These are phyloP conservation scores for Aspergillus ellipticus DNA, from an alignment of 495 filamentous ascomycete genomes.

Conservation along the genomic window DNA sequence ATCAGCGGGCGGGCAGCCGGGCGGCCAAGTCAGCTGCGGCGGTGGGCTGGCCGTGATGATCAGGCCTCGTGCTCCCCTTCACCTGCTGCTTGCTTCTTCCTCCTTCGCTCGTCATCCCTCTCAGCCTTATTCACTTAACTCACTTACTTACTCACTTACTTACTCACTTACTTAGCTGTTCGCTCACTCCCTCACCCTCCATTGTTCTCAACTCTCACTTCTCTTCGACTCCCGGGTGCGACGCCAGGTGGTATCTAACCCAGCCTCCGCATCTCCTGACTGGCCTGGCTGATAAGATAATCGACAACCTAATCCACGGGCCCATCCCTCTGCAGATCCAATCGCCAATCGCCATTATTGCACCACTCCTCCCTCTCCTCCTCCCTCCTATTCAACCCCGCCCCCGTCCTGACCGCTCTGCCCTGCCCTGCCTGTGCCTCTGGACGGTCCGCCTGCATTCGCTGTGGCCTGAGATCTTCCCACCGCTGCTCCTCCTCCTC, in stretches of 20 bases:
- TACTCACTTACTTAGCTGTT: too few relatives aligned
- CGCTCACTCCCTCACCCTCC: too few relatives aligned
- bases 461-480: slow-evolving; percentile 1
- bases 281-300: slow-evolving; percentile 7
- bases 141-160: too few relatives aligned
- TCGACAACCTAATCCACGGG: background rate
- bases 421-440: background rate
- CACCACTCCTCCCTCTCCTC: background rate
- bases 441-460: slow-evolving; percentile 1
- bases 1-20: background rate
- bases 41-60: background rate
- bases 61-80: background rate
- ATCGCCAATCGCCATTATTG: too few relatives aligned
- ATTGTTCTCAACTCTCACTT: too few relatives aligned
- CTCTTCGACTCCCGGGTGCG: too few relatives aligned
- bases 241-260: too few relatives aligned
- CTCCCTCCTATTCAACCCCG: background rate
- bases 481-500: background rate
- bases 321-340: too few relatives aligned
- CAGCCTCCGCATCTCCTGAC: too few relatives aligned
- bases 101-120: background rate
- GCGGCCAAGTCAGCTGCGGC: slow-evolving; percentile 1
- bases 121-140: too few relatives aligned
- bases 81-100: background rate
- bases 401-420: slow-evolving; percentile 8